These are phyloP conservation scores for Colletotrichum sp. DNA, from an alignment of 2,329 filamentous ascomycete species.

Conservation along the genomic window DNA sequence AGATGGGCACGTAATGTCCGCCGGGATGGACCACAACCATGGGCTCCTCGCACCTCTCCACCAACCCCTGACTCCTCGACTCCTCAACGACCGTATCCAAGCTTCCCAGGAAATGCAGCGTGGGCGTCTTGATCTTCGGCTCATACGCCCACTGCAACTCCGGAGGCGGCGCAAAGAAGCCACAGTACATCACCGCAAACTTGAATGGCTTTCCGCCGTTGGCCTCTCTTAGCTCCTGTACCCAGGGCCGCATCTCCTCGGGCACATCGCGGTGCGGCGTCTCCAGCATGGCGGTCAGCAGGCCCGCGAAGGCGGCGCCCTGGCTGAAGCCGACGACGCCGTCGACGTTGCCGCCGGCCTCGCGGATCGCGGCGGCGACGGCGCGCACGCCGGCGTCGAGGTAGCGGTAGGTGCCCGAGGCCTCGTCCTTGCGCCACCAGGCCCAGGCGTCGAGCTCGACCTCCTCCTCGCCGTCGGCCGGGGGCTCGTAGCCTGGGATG, in stretches of 20 bases:
- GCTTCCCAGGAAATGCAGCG: constrained; percentile 82
- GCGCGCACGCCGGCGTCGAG: constrained; percentile 71
- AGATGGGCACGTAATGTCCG: constrained; percentile 87
- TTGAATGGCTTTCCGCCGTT: constrained; percentile 57
- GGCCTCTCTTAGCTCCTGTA: constrained; percentile 49
- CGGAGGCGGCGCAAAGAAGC: constrained; percentile 70
- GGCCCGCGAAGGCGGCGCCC: constrained; percentile 73
- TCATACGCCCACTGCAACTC: constrained; percentile 71
- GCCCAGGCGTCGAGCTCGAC: constrained; percentile 72
- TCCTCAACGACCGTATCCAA: constrained; percentile 91
- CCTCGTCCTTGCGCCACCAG: constrained; percentile 80
- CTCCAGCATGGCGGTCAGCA: constrained; percentile 78
- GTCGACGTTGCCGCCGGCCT: constrained; percentile 73
- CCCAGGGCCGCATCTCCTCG: constrained; percentile 42
- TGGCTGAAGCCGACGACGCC: constrained; percentile 85
- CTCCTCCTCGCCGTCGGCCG: constrained; percentile 35
- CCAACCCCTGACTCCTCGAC: constrained; percentile 67
- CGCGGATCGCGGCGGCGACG: constrained; percentile 66
- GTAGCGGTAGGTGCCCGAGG: constrained; percentile 66
- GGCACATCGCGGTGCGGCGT: constrained; percentile 34
- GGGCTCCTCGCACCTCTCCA: constrained; percentile 65
- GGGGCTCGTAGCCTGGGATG: constrained; percentile 69
- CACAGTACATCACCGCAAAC: constrained; percentile 80
- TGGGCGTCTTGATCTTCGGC: constrained; percentile 76
- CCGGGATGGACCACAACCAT: constrained; percentile 76